These are phyloP conservation scores for Leishmania amazonensis DNA, from an alignment of 208 protist species.

Conservation along the genomic window DNA sequence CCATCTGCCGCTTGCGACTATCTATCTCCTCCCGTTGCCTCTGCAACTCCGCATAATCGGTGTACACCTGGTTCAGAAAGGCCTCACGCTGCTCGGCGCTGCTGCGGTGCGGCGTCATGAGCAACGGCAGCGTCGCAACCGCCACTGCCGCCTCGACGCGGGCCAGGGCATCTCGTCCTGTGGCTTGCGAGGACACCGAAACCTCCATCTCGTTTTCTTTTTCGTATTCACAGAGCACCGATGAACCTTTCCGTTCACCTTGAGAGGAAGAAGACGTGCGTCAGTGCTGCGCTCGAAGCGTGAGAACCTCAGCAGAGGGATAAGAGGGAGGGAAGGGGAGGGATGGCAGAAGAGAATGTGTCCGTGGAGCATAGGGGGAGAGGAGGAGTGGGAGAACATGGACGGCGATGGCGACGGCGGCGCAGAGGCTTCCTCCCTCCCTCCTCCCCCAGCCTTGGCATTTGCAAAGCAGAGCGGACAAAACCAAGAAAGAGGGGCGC, in stretches of 20 bases:
- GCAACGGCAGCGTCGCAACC: not conserved
- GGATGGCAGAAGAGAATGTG: not conserved
- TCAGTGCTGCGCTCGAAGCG: not conserved
- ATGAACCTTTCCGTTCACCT: not conserved
- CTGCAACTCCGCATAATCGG: conserved; percentile 73
- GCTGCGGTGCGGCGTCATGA: conserved; percentile 21
- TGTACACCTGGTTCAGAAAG: conserved; percentile 70
- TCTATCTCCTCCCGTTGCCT: conserved; percentile 61
- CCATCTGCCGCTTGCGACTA: conserved; percentile 51
- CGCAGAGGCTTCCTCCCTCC: not conserved
- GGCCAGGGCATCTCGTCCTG: not conserved
- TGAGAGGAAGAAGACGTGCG: not conserved
- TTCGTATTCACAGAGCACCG: not conserved
- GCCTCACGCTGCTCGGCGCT: conserved; percentile 57
- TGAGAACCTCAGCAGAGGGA: not conserved
- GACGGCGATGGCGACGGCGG: not conserved
- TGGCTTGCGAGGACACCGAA: not conserved
- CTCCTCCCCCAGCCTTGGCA: not conserved
- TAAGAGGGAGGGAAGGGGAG: not conserved
- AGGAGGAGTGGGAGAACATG: not conserved
- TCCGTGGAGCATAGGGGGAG: not conserved
- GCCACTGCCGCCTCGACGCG: conserved; percentile 9
- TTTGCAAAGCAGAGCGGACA: not conserved
- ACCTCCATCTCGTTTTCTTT: not conserved
- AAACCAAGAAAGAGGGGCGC: not conserved